Percentiles rank a stretch among this genome's conserved stretches.
phyloP scores from a whole-genome alignment of 164 flowering plant genomes.

The Vitis labrusca region DNA sequence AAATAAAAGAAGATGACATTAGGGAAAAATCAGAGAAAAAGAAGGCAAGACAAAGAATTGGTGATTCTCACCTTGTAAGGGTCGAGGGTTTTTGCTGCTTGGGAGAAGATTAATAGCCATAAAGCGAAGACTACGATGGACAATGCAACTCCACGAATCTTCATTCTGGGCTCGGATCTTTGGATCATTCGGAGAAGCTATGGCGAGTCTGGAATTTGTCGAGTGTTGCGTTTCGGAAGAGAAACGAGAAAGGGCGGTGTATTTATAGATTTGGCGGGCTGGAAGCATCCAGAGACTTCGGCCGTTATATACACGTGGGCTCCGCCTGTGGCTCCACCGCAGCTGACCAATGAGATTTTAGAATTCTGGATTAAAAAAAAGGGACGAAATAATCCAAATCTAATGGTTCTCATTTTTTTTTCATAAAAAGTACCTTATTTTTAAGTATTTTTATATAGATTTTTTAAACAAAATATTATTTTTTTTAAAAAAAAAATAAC shows the following conservation, averaged over 20 bases:
- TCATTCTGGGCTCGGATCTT: conserved; percentile 18
- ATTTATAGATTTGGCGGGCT: conserved; percentile 12
- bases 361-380: neutral
- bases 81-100: conserved; percentile 47
- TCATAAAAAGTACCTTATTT: no score
- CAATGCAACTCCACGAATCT: conserved; percentile 1
- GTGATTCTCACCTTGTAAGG: conserved; percentile 57
- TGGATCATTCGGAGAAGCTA: neutral
- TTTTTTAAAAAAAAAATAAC: no score
- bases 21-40: neutral
- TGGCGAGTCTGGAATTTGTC: no score
- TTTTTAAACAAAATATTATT: no score
- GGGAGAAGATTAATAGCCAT: conserved; percentile 15
- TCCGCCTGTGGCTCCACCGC: conserved; percentile 26
- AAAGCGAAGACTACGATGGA: conserved; percentile 15
- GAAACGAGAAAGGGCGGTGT: neutral
- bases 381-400: no score
- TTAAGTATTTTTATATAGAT: no score
- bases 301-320: conserved; percentile 40
- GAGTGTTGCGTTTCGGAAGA: neutral
- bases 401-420: no score
- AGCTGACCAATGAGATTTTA: conserved; percentile 47
- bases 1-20: neutral
- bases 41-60: neutral
- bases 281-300: conserved; percentile 28